A percentile compares a stretch with the other conserved stretches of the same genome.
phyloP scores from a whole-genome alignment of 2,329 filamentous ascomycete genomes.

The Pleurostoma richardsiae region DNA sequence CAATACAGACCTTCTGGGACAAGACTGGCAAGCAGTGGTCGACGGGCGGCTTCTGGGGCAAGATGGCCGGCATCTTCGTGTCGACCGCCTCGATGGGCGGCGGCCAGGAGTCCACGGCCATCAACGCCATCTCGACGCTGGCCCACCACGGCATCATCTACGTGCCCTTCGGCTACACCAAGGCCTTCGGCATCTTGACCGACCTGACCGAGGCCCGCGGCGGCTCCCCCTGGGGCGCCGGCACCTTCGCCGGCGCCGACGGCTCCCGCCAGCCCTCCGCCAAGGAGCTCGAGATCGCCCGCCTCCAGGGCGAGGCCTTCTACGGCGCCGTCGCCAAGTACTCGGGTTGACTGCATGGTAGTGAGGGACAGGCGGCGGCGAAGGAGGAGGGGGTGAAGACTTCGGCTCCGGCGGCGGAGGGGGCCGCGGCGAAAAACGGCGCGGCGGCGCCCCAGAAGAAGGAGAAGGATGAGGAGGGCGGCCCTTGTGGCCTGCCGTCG shows the following conservation, averaged over 20 bases:
- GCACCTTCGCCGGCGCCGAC: conserved; percentile 75
- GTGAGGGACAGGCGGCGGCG: conserved; percentile 23
- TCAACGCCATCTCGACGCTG: conserved; percentile 79
- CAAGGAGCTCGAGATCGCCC: conserved; percentile 75
- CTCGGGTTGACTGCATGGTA: conserved; percentile 74
- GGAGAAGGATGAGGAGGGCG: conserved; percentile 43
- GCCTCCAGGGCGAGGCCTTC: conserved; percentile 79
- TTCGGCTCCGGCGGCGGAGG: conserved; percentile 11
- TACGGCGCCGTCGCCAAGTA: conserved; percentile 70
- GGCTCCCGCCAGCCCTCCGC: conserved; percentile 76
- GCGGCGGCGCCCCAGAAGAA: conserved; percentile 10
- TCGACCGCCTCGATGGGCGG: conserved; percentile 80
- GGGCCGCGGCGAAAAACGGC: conserved; percentile 9
- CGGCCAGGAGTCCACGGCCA: conserved; percentile 85
- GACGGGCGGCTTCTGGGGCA: conserved; percentile 72
- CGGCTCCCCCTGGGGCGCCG: conserved; percentile 87
- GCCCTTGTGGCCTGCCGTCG: conserved; percentile 71
- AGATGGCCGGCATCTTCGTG: conserved; percentile 88
- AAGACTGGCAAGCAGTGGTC: conserved; percentile 81
- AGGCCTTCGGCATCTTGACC: conserved; percentile 63
- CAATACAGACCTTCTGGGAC: conserved; percentile 69
- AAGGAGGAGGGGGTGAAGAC: conserved; percentile 4
- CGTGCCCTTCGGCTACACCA: conserved; percentile 91
- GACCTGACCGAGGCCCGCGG: conserved; percentile 78
- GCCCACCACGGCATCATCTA: conserved; percentile 93